Percentiles rank a stretch among this genome's conserved stretches.
Conservation (phyloP, 345 rosid genomes). For the Citrus trifoliata region DNA sequence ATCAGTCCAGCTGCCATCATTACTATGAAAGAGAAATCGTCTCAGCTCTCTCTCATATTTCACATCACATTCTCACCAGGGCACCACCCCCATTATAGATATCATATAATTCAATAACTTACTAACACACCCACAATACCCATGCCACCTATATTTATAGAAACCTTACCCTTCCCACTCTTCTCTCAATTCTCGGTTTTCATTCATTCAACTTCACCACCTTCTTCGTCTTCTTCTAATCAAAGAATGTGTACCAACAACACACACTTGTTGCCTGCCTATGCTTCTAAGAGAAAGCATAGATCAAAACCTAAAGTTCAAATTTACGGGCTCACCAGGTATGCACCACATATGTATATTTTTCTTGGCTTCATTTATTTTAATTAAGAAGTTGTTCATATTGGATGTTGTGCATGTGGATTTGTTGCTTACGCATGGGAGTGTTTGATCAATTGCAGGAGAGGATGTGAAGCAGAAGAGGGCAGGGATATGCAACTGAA, state of each 20-base stretch:
- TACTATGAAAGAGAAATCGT: constrained; percentile 27
- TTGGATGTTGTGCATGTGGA: background rate
- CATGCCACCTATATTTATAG: constrained; percentile 23
- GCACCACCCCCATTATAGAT: background rate
- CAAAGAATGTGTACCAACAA: constrained; percentile 36
- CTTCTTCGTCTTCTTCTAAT: background rate
- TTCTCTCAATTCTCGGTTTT: constrained; percentile 6
- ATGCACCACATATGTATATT: background rate
- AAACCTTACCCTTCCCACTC: constrained; percentile 2
- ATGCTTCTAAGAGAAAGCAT: constrained; percentile 29
- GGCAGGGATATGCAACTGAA: constrained; percentile 40
- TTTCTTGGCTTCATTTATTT: background rate
- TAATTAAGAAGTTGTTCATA: background rate
- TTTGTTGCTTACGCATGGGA: background rate
- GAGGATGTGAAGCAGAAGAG: constrained; percentile 21
- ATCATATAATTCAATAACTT: background rate
- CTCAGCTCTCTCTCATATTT: background rate
- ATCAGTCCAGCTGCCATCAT: constrained; percentile 46
- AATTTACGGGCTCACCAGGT: constrained; percentile 46
- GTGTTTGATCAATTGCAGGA: constrained; percentile 17
- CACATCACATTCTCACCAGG: constrained; percentile 5
- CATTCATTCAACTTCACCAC: background rate
- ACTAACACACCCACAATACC: constrained; percentile 1
- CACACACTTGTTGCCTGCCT: constrained; percentile 26
- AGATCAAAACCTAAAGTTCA: constrained; percentile 41